A percentile compares a stretch with the other conserved stretches of the same genome.
phyloP scores from a whole-genome alignment of 331 rosid species.

The Cydonia oblonga region DNA sequence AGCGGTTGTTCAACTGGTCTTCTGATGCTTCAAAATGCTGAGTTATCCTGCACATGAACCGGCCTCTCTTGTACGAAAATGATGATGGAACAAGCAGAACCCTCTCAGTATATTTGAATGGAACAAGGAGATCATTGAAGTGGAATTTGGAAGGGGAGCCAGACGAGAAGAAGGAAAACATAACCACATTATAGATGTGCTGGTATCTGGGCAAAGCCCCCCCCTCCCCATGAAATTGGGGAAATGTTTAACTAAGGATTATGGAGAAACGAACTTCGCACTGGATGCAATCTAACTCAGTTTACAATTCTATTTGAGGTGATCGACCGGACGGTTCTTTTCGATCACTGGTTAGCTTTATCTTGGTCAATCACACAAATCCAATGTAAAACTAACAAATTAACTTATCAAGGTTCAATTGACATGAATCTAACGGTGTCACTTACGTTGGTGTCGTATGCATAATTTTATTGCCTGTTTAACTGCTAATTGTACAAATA shows the following conservation, averaged over 20 bases:
- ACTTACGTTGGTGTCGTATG: too few species aligned
- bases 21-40: background rate
- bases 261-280: too few species aligned
- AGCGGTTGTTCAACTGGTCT: background rate
- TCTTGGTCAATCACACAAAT: background rate
- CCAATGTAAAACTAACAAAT: background rate
- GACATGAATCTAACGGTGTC: too few species aligned
- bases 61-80: background rate
- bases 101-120: background rate
- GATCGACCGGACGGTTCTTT: background rate
- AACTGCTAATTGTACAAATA: too few species aligned
- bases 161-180: background rate
- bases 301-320: background rate
- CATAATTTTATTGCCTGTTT: too few species aligned
- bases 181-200: background rate
- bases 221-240: background rate
- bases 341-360: background rate
- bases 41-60: background rate
- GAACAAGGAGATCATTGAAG: conserved; percentile 6
- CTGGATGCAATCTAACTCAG: background rate
- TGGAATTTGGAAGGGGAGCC: background rate
- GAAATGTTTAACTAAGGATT: background rate
- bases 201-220: conserved; percentile 2
- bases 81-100: background rate
- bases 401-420: too few species aligned